Base-by-base conservation (phyloP, 306 rosid species). In the Pterocarpus santalinus region DNA sequence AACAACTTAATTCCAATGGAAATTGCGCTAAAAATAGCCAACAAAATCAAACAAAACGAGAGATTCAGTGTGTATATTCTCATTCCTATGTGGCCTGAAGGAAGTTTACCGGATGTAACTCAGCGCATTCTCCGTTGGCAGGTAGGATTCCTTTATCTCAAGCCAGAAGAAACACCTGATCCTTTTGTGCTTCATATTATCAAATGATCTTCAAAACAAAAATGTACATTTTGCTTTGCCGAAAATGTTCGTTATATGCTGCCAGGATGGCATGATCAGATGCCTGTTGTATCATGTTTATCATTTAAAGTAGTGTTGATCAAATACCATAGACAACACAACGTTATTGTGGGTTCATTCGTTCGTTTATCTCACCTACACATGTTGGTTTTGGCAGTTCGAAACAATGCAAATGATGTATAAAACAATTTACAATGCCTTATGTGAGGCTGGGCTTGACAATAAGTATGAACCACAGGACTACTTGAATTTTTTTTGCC, bases 351-450 rank as follows among this genome's bases (percentile, higher is more conserved):
- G 28, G 28, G 28, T 63, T 70, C 66, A 22, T 7, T 64, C 39
- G 43, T 64, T 17, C 67, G 10, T 49, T 39, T 57, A 34, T 72
- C 71, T 74, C 39, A 82, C 74, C 8, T 35, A 58, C 41, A 58
- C 61, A 15, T 62, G 76, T 80, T 74, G 60, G 15, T 78, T 22
- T 65, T 66, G 84, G 75, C 92, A 94, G 98, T 76, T 84, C 82
- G 89, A 93, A 77, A 94, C 98, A 70, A 94, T 94, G 97, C 90
- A 94, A 86, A 92, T 92, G 98, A 94, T 94, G 98, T 94, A 94
- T 61, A 90, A 85, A 69, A 90, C 88, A 66, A 87, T 94, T 74
- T 91, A 86, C 86, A 84, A 81, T 32, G 97, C 99, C 38, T 78
- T 95, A 57, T 72, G 66, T 65, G 97, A 95, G 75, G 91, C 86